Percentiles rank a stretch among this genome's conserved stretches.
phyloP scores from a whole-genome alignment of 306 rosid genomes.

The Vigna mungo region DNA sequence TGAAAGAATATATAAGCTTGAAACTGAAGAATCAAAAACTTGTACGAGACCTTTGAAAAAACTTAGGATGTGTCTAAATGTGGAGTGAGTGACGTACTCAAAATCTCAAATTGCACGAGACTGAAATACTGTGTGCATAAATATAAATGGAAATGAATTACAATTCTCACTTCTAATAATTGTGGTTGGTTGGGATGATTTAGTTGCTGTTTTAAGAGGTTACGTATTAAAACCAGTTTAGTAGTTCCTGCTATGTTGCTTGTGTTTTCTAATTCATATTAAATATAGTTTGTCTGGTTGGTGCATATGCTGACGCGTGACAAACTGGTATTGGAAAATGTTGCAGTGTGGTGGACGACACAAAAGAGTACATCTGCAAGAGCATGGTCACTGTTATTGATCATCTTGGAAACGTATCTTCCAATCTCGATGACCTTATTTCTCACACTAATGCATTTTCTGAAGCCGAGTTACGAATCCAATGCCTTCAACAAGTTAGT shows the following conservation, averaged over 20 bases:
- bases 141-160: no score
- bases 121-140: no score
- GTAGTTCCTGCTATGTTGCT: background rate
- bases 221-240: background rate
- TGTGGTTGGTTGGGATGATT: background rate
- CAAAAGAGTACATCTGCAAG: slow-evolving; percentile 75
- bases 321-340: slow-evolving; percentile 17
- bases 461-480: slow-evolving; percentile 64
- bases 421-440: slow-evolving; percentile 58
- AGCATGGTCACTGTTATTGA: slow-evolving; percentile 74
- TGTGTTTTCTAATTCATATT: background rate
- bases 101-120: no score
- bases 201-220: slow-evolving; percentile 22
- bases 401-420: slow-evolving; percentile 79
- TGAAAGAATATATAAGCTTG: no score
- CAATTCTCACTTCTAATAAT: background rate
- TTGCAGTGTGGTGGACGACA: slow-evolving; percentile 67
- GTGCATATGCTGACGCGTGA: slow-evolving; percentile 27
- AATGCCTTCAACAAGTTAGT: slow-evolving; percentile 70
- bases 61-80: no score
- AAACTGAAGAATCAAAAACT: no score
- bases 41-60: no score
- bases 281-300: slow-evolving; percentile 18
- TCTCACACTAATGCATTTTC: slow-evolving; percentile 61
- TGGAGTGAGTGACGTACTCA: no score